These are phyloP conservation scores for Carnegiea gigantea DNA, from an alignment of 179 eudicot species.

Conservation along the genomic window DNA sequence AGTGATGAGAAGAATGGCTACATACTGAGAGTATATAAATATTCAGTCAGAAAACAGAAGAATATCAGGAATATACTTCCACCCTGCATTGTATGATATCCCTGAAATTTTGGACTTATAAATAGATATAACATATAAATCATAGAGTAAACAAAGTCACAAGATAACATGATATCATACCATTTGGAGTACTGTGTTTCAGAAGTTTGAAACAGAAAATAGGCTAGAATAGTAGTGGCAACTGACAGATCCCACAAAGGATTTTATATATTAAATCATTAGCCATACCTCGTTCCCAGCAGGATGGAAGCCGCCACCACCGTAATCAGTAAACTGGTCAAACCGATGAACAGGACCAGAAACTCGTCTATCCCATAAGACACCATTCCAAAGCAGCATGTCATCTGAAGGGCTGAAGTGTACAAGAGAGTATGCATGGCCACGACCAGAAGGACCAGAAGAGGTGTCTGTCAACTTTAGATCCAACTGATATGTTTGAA, in stretches of 20 bases:
- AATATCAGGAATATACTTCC: background rate
- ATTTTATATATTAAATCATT: background rate
- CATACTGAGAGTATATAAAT: background rate
- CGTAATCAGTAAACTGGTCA: conserved; percentile 95
- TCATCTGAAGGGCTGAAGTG: conserved; percentile 87
- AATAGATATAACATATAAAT: background rate
- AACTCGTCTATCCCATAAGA: conserved; percentile 84
- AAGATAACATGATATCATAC: background rate
- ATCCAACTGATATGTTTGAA: conserved; percentile 69
- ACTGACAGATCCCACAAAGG: background rate
- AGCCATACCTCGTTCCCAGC: conserved; percentile 96
- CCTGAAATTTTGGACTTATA: background rate
- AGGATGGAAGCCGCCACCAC: conserved; percentile 99
- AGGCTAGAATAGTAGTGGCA: background rate
- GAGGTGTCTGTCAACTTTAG: conserved; percentile 62
- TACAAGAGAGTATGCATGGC: conserved; percentile 65
- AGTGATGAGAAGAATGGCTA: too few relatives aligned
- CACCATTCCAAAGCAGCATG: conserved; percentile 93
- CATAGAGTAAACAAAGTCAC: background rate
- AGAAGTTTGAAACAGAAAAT: background rate
- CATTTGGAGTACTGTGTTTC: background rate
- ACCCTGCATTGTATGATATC: background rate
- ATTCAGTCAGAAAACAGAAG: background rate
- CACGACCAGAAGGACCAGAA: conserved; percentile 51
- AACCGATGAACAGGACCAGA: conserved; percentile 72